Conservation (phyloP, 1,139 yeast genomes). For the Candida sanyaensis region DNA sequence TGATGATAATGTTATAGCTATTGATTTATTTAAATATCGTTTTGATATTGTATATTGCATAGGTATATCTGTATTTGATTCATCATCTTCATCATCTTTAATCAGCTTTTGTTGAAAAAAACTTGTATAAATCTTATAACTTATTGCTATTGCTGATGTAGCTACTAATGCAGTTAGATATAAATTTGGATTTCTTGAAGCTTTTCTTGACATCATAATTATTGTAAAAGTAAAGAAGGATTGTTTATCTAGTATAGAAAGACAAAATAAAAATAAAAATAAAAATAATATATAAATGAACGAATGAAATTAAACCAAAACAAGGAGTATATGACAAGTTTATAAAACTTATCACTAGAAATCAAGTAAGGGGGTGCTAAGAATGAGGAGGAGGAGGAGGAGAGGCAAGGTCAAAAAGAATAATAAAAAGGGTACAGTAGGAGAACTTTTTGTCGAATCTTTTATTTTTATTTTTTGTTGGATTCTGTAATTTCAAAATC, state of each 20-base stretch:
- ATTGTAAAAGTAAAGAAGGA: too few species aligned
- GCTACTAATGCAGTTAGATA: conserved; percentile 41
- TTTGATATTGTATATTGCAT: conserved; percentile 16
- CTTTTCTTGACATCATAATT: conserved; percentile 13
- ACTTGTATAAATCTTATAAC: conserved; percentile 33
- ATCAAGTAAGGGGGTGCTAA: too few species aligned
- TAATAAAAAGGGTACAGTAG: background rate
- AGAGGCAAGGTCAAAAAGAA: too few species aligned
- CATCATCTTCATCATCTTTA: conserved; percentile 3
- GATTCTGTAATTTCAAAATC: background rate
- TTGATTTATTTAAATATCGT: conserved; percentile 34
- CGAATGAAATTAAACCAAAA: too few species aligned
- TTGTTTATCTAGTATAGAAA: background rate
- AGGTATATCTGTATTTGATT: too few species aligned
- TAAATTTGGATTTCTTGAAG: conserved; percentile 29
- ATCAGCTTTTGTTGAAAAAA: conserved; percentile 13
- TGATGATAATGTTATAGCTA: conserved; percentile 47
- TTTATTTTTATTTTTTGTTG: conserved; percentile 3
- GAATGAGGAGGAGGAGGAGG: too few species aligned
- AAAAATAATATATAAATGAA: too few species aligned
- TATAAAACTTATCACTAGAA: too few species aligned
- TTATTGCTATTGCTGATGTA: conserved; percentile 36
- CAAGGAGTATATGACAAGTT: too few species aligned
- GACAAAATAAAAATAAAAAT: background rate
- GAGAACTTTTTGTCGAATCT: background rate